phyloP scores from a whole-genome alignment of 805 yeast genomes.

The Candida yuanshanica region DNA sequence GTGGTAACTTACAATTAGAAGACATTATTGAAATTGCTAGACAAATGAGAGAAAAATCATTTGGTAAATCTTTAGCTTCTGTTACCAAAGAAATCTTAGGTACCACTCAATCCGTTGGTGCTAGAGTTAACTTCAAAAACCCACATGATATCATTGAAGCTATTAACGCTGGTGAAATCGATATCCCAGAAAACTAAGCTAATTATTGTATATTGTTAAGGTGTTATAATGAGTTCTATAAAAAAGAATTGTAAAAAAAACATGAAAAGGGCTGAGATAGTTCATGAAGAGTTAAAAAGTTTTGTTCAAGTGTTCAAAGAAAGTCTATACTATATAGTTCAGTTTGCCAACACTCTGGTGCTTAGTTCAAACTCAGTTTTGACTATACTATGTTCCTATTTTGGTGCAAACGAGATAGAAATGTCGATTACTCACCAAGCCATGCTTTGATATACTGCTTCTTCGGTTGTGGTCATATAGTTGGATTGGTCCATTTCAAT shows the following conservation, averaged over 20 bases:
- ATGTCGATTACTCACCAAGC: slow-evolving; percentile 71
- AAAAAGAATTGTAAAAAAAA: slow-evolving; percentile 2
- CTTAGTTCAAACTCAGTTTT: slow-evolving; percentile 36
- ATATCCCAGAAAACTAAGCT: slow-evolving; percentile 72
- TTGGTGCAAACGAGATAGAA: slow-evolving; percentile 79
- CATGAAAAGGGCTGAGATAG: not conserved
- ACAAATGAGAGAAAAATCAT: slow-evolving; percentile 94
- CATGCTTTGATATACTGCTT: slow-evolving; percentile 22
- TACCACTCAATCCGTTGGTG: slow-evolving; percentile 99
- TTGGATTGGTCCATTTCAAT: slow-evolving; percentile 65
- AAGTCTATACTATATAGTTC: slow-evolving; percentile 5
- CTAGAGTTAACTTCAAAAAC: slow-evolving; percentile 99
- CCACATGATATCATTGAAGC: slow-evolving; percentile 99
- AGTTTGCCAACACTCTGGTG: slow-evolving; percentile 95
- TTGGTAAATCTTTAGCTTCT: slow-evolving; percentile 95
- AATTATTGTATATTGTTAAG: slow-evolving; percentile 1
- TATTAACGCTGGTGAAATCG: slow-evolving; percentile 97
- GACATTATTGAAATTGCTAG: slow-evolving; percentile 97
- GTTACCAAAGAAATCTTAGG: slow-evolving; percentile 98
- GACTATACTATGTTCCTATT: slow-evolving; percentile 76
- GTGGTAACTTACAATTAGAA: slow-evolving; percentile 96
- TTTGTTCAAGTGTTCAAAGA: not conserved
- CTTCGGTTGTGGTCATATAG: slow-evolving; percentile 30
- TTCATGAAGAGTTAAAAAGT: not conserved
- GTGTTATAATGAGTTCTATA: slow-evolving; percentile 3